A percentile compares a stretch with the other conserved stretches of the same genome.
Conservation (phyloP, 73 alveolate genomes). For the Urostyla sp. region DNA sequence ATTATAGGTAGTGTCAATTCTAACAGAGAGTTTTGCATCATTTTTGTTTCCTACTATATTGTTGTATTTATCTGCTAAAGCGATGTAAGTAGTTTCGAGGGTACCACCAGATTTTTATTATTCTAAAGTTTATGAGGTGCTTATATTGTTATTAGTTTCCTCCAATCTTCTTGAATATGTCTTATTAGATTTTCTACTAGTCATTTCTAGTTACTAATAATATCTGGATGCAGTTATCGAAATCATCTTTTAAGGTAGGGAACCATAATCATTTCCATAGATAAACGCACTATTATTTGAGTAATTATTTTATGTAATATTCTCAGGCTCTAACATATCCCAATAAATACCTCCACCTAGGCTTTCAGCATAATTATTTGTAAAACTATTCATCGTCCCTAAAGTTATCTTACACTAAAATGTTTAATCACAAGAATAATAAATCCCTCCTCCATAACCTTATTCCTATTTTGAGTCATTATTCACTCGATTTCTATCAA, state of each 20-base stretch:
- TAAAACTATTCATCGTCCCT: not conserved
- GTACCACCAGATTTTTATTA: slow-evolving; percentile 9
- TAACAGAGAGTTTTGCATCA: slow-evolving; percentile 5
- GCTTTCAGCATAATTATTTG: slow-evolving; percentile 1
- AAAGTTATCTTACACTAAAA: not conserved
- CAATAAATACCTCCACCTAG: slow-evolving; percentile 59
- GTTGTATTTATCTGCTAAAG: slow-evolving; percentile 34
- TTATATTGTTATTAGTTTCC: not conserved
- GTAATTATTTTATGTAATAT: not conserved
- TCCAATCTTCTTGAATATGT: too few relatives aligned
- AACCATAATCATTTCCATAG: not conserved
- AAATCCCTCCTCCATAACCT: not conserved
- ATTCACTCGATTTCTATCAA: not conserved
- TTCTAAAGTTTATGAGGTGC: not conserved
- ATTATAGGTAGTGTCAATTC: not conserved
- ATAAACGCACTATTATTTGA: not conserved
- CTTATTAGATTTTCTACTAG: not conserved
- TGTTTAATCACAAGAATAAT: too few relatives aligned
- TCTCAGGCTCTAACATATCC: slow-evolving; percentile 26
- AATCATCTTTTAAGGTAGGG: not conserved
- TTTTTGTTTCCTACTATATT: not conserved
- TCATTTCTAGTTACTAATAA: not conserved
- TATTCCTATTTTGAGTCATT: not conserved
- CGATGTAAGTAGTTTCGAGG: slow-evolving; percentile 1
- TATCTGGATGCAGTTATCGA: not conserved